Percentiles rank a stretch among this genome's conserved stretches.
Conservation (phyloP, 176 grass and related monocot species). For the Poa pratensis region DNA sequence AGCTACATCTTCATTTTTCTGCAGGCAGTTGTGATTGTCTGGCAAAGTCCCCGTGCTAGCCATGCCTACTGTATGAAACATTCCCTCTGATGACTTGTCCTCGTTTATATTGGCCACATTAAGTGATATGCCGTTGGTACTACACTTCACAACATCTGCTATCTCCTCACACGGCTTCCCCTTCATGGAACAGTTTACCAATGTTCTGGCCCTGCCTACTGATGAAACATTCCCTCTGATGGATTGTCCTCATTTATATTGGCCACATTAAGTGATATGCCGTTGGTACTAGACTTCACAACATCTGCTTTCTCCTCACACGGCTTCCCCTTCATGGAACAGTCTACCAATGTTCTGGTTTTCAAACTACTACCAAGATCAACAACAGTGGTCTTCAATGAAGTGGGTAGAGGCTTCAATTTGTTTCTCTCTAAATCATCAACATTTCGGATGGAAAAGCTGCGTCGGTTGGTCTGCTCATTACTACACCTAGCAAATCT, state of each 20-base stretch:
- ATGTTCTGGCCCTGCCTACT: background rate
- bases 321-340: slow-evolving; percentile 17
- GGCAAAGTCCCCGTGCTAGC: slow-evolving; percentile 7
- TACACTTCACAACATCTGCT: background rate
- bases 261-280: background rate
- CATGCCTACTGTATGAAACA: background rate
- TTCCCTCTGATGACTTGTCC: slow-evolving; percentile 17
- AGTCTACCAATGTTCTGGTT: background rate
- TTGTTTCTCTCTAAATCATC: slow-evolving; percentile 25
- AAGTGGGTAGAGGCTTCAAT: slow-evolving; percentile 34
- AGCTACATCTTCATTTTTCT: slow-evolving; percentile 23
- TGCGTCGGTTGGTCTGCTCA: slow-evolving; percentile 32
- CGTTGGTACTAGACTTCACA: slow-evolving; percentile 12
- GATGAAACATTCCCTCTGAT: slow-evolving; percentile 8
- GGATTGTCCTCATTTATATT: slow-evolving; percentile 36
- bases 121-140: slow-evolving; percentile 11
- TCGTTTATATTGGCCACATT: slow-evolving; percentile 32
- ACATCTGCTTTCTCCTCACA: slow-evolving; percentile 17
- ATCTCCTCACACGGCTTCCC: slow-evolving; percentile 36
- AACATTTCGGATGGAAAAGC: slow-evolving; percentile 33
- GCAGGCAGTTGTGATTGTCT: slow-evolving; percentile 19
- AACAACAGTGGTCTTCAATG: slow-evolving; percentile 20
- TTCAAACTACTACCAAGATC: slow-evolving; percentile 20
- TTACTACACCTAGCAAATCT: slow-evolving; percentile 54
- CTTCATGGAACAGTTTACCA: background rate